Base-by-base conservation (phyloP, 1,284 basidiomycete genomes). In the Ustilago loliicola region DNA sequence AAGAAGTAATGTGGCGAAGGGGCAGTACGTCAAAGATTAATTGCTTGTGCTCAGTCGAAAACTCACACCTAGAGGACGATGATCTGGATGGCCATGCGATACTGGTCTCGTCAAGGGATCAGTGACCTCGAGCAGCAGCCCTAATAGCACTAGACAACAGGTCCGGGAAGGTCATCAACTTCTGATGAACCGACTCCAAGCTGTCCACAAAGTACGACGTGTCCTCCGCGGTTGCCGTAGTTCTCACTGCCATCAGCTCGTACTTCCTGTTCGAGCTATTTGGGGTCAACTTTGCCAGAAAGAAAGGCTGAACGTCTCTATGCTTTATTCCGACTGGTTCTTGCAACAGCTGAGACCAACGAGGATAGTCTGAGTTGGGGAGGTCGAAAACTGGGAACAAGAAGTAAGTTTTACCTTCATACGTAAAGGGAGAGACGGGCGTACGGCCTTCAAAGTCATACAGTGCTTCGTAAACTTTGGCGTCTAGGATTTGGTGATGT, bases 371-470 rank as follows among this genome's bases (percentile, higher is more conserved):
- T 17, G 53, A 61, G 27, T 51, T 11, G 3, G 8, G n/a, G 6
- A 34, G 56, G 29, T 53, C 13, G 17, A 3, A n/a, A 13, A 21
- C 51, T 11, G 64, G 52, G 3, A 27, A 25, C 11, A 66, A 3
- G 17, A 66, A 66, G 36, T 66, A 66, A 1, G 32, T 40, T 9
- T 52, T n/a, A 25, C 61, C 60, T 1, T 58, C 8, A 17, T 53
- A 53, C 6, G 0, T 15, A 10, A 38, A 32, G 17, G 6, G 9
- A 32, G 66, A 45, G n/a, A 45, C 42, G 11, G 42, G 42, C 21
- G n/a, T 45, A 11, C 52, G n/a, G 52, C 55, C 1, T 13, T 13
- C 0, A 9, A 38, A 54, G 21, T 68, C 23, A 1, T 23, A 7
- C 3, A 68, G 60, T n/a, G 56, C 15, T 15, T 68, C 66, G 1